These are phyloP conservation scores for Fraxinus anomala DNA, from an alignment of 257 asterid species.

Conservation along the genomic window DNA sequence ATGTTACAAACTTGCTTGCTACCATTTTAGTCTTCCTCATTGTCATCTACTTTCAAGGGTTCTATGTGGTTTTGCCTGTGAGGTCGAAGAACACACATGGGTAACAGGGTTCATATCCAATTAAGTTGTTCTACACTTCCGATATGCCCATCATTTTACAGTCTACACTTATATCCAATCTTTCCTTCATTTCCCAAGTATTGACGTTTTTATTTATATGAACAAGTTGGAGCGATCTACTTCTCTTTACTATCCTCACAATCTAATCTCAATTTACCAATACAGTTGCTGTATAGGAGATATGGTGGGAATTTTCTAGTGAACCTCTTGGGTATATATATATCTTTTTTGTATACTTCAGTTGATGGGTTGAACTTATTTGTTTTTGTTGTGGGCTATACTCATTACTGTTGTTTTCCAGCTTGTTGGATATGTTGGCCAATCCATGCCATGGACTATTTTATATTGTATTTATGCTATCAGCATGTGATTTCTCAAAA, in stretches of 20 bases:
- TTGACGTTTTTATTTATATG: not conserved
- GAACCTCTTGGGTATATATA: constrained; percentile 31
- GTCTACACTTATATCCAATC: constrained; percentile 40
- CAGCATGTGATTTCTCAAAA: constrained; percentile 33
- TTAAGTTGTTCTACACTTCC: constrained; percentile 43
- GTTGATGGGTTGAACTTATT: not conserved
- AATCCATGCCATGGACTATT: constrained; percentile 29
- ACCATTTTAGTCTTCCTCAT: constrained; percentile 40
- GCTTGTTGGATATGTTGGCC: constrained; percentile 33
- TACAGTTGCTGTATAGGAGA: constrained; percentile 32
- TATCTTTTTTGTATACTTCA: not conserved
- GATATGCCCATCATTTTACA: constrained; percentile 42
- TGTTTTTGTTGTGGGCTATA: not conserved
- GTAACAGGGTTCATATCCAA: constrained; percentile 43
- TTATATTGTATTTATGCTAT: constrained; percentile 29
- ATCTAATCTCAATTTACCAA: not conserved
- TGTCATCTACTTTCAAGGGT: constrained; percentile 44
- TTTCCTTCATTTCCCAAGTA: constrained; percentile 43
- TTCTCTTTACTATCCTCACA: not conserved
- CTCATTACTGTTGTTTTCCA: constrained; percentile 28
- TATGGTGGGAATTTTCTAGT: constrained; percentile 37
- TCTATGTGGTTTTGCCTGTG: constrained; percentile 40
- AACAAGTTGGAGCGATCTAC: not conserved
- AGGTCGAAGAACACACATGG: constrained; percentile 41
- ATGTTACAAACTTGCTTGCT: constrained; percentile 39